Evolutionary conservation across 441 rosid genomes (phyloP), one percentile per base, ranked within the genome.

Genomic region (Lepidium campestre): DNA sequence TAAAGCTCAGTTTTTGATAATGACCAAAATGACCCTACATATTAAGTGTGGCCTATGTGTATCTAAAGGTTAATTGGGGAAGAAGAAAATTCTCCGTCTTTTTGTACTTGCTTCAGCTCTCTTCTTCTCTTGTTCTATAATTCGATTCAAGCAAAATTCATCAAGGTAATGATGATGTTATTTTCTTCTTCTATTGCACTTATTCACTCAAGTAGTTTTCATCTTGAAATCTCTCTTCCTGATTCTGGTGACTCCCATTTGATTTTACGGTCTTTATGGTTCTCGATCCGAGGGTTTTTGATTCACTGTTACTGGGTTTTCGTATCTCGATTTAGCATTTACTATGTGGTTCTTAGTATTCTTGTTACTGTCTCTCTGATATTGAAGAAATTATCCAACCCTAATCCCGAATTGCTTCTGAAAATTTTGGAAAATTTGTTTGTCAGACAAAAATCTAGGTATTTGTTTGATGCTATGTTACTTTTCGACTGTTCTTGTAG

Each of bases 51-150:
- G 1, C 13, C 3, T 20, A 11, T 14, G 20, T 7, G n/a, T 17
- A 19, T 46, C 37, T 14, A 20, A 47, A 63, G 65, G 62, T 59
- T 58, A 67, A 73, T 67, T 73, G 77, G 63, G 64, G 77, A 60
- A 73, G 72, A 73, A 67, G 77, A 54, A 54, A 73, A 31, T 57
- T 50, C 56, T 58, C 15, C 20, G 13, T 18, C n/a, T 36, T 10
- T 41, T 11, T 27, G 48, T 44, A 42, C 23, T 58, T 50, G 67
- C 57, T 50, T 66, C 48, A 57, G 15, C 29, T 65, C 62, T 57
- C 4, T 9, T 23, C 31, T 10, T 22, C 67, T 50, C 32, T 57
- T 17, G 19, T 62, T 56, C 25, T 29, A 1, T 10, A 39, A n/a
- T 18, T 14, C 54, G 49, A 45, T 49, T 57, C 54, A 5, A 57